A percentile compares a stretch with the other conserved stretches of the same genome.
phyloP scores from a whole-genome alignment of 106 monocot genomes.

The Apostasia shenzhenica region DNA sequence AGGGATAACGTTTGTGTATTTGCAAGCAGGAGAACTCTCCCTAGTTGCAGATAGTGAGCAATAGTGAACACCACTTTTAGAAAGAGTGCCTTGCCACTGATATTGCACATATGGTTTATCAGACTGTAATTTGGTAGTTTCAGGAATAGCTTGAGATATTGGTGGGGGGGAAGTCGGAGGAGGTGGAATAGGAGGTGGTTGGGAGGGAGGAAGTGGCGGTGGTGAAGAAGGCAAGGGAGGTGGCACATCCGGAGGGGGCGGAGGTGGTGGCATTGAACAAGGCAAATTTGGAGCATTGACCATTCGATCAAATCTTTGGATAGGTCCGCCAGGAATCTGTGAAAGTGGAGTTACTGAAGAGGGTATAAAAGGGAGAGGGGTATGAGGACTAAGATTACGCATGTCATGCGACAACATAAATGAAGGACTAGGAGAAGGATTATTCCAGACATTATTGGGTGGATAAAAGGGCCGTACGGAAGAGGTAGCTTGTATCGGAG shows the following conservation, averaged over 20 bases:
- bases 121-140: slow-evolving; percentile 11
- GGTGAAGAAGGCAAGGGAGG: slow-evolving; percentile 43
- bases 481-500: slow-evolving; percentile 39
- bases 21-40: slow-evolving; percentile 57
- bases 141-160: slow-evolving; percentile 15
- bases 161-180: slow-evolving; percentile 64
- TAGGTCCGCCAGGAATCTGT: slow-evolving; percentile 48
- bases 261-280: slow-evolving; percentile 31
- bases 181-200: slow-evolving; percentile 66
- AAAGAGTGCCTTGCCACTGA: slow-evolving; percentile 78
- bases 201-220: slow-evolving; percentile 60
- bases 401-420: slow-evolving; percentile 29
- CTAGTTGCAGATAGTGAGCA: slow-evolving; percentile 73
- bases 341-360: slow-evolving; percentile 82
- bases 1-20: slow-evolving; percentile 41
- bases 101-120: slow-evolving; percentile 20
- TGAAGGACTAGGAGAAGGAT: slow-evolving; percentile 25
- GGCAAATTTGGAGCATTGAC: slow-evolving; percentile 16
- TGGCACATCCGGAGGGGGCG: slow-evolving; percentile 31
- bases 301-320: slow-evolving; percentile 36
- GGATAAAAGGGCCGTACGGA: slow-evolving; percentile 38
- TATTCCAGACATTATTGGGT: slow-evolving; percentile 51
- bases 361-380: slow-evolving; percentile 77
- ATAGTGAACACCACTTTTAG: slow-evolving; percentile 92
- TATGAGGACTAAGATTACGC: slow-evolving; percentile 24